Conservation (phyloP, 495 filamentous ascomycete species). For the Cenococcum geophilum region DNA sequence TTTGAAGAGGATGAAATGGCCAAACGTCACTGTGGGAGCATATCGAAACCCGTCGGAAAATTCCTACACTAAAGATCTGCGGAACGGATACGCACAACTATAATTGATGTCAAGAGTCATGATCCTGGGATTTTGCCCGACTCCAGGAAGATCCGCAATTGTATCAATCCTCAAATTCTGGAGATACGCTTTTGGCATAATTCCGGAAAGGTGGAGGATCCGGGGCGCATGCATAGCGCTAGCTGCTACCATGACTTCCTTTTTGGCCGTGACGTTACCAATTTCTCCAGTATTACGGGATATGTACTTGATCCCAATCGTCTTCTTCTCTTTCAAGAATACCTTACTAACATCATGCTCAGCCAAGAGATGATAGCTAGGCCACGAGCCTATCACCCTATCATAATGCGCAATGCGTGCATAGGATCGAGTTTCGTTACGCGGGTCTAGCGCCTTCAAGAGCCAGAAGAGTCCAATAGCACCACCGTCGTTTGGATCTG, state of each 20-base stretch:
- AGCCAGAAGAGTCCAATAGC: slow-evolving; percentile 16
- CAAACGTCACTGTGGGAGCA: not conserved
- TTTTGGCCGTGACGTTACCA: slow-evolving; percentile 13
- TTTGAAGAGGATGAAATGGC: not conserved
- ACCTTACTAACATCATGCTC: slow-evolving; percentile 12
- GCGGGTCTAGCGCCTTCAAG: not conserved
- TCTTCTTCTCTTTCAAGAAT: slow-evolving; percentile 7
- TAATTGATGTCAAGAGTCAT: slow-evolving; percentile 7
- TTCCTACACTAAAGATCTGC: no score
- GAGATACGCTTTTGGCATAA: slow-evolving; percentile 9
- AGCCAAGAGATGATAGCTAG: slow-evolving; percentile 24
- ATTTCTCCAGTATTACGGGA: not conserved
- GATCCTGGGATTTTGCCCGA: slow-evolving; percentile 24
- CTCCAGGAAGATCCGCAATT: slow-evolving; percentile 17
- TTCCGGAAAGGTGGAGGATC: slow-evolving; percentile 24
- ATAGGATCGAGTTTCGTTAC: slow-evolving; percentile 14
- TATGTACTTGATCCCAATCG: slow-evolving; percentile 14
- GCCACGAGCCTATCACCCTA: slow-evolving; percentile 9
- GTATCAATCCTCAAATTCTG: slow-evolving; percentile 8
- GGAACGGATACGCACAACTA: slow-evolving; percentile 3
- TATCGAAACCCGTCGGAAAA: not conserved
- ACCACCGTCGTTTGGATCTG: slow-evolving; percentile 15
- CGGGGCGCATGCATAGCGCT: slow-evolving; percentile 18
- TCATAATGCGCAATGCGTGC: slow-evolving; percentile 21
- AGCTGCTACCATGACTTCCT: slow-evolving; percentile 24